Conservation (phyloP, 768 basidiomycete species). For the Suillus subluteus region DNA sequence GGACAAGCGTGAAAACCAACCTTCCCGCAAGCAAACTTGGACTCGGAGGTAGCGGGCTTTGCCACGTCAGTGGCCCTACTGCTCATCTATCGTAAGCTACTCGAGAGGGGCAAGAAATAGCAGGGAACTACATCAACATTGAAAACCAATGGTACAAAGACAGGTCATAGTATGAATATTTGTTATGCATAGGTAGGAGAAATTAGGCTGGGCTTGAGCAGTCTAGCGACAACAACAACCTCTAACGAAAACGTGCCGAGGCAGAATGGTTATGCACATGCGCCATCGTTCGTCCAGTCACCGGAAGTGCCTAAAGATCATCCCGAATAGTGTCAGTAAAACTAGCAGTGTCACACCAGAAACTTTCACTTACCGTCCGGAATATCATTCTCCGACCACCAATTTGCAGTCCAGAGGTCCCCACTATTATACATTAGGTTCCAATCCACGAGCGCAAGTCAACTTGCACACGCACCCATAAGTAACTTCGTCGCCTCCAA, state of each 20-base stretch:
- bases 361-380: conserved; percentile 34
- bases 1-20: too few relatives aligned
- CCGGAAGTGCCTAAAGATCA: conserved; percentile 21
- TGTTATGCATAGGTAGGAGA: not conserved
- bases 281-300: conserved; percentile 40
- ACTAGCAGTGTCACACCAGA: conserved; percentile 6
- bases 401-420: conserved; percentile 52
- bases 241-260: not conserved
- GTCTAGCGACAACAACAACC: not conserved
- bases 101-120: not conserved
- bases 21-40: too few relatives aligned
- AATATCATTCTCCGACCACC: conserved; percentile 50
- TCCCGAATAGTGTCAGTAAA: not conserved
- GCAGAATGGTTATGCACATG: conserved; percentile 20
- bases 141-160: not conserved
- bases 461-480: conserved; percentile 38
- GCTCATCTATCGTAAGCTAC: not conserved
- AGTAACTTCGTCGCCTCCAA: conserved; percentile 41
- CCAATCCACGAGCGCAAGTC: too few relatives aligned
- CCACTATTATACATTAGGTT: conserved; percentile 35
- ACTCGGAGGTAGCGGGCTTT: too few relatives aligned
- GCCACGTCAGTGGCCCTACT: too few relatives aligned
- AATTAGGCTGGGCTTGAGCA: not conserved
- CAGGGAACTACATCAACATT: not conserved
- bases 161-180: not conserved